A percentile compares a stretch with the other conserved stretches of the same genome.
phyloP scores from a whole-genome alignment of 176 grass and related monocot species.

The Hsuehochloa calcarea region DNA sequence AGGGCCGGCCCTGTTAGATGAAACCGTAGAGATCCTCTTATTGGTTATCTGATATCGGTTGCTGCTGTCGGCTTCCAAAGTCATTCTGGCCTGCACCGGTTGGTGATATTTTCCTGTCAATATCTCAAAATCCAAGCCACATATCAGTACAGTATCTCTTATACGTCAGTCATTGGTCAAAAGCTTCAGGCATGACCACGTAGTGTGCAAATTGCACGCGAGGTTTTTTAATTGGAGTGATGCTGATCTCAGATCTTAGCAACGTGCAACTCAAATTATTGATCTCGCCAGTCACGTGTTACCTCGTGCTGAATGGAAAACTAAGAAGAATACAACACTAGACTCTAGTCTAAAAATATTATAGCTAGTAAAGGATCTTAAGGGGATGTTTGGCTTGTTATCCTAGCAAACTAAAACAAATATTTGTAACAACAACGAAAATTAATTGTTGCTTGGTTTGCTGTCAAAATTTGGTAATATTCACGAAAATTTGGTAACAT shows the following conservation, averaged over 20 bases:
- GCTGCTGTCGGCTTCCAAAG: neutral
- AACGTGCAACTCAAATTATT: neutral
- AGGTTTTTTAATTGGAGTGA: neutral
- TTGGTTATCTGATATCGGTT: neutral
- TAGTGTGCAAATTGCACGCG: neutral
- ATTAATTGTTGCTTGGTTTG: too few relatives aligned
- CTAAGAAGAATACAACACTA: neutral
- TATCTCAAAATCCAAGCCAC: conserved; percentile 14
- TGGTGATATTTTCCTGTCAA: conserved; percentile 19
- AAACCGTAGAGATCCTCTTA: neutral
- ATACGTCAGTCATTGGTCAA: neutral
- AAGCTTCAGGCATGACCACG: neutral
- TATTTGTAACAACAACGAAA: too few relatives aligned
- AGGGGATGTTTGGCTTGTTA: too few relatives aligned
- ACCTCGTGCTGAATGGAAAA: conserved; percentile 12
- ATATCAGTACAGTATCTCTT: neutral
- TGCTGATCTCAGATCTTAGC: neutral
- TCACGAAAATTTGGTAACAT: too few relatives aligned
- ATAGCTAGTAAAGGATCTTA: neutral
- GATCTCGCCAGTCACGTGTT: conserved; percentile 1
- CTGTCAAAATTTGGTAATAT: too few relatives aligned
- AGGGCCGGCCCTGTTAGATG: neutral
- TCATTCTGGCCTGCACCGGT: neutral
- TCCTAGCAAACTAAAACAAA: too few relatives aligned
- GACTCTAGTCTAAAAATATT: neutral